Evolutionary conservation across 805 yeast species (phyloP), one percentile per base, ranked within the genome.

Genomic region (Saturnispora besseyi): DNA sequence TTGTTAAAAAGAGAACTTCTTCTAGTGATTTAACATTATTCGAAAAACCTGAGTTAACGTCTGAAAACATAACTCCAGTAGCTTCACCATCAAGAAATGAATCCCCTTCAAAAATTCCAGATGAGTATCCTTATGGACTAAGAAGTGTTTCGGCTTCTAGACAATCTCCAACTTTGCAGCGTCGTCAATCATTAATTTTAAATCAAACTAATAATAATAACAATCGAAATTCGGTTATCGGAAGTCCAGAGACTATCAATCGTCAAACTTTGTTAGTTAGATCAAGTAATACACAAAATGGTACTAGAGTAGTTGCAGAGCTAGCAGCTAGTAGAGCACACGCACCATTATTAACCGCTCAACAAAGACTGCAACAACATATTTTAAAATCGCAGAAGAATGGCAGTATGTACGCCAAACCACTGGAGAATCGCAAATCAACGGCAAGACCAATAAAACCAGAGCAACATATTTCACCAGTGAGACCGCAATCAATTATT

Each of bases 341-440:
- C 1, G 51, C 51, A 8, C 57, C 50, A 29, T 60, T 61, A 2
- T 34, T 62, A 12, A 59, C 65, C 8, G 72, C 71, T 0, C 65
- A 65, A 37, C 69, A 66, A 48, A 56, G 71, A 46, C 51, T 68
- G 22, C 71, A 68, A 42, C 64, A 60, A 49, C 70, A 66, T 45
- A 67, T 68, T 21, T 22, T 60, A 41, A 59, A 56, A 51, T 62
- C 69, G 6, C 50, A 63, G 3, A 60, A 60, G 41, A 62, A 51
- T 46, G 72, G 72, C 5, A 59, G 59, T 30, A 52, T 67, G 31
- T 57, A 57, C 30, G 57, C 64, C 3, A 64, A 61, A 50, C 55
- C 60, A 4, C 22, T 63, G 13, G 62, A 59, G 26, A 56, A 52
- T 1, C 57, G 53, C 40, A 62, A 62, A n/a, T 59, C 56, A 30